Conservation (phyloP, 139 green algal genomes). For the Pycnococcus provasolii region DNA sequence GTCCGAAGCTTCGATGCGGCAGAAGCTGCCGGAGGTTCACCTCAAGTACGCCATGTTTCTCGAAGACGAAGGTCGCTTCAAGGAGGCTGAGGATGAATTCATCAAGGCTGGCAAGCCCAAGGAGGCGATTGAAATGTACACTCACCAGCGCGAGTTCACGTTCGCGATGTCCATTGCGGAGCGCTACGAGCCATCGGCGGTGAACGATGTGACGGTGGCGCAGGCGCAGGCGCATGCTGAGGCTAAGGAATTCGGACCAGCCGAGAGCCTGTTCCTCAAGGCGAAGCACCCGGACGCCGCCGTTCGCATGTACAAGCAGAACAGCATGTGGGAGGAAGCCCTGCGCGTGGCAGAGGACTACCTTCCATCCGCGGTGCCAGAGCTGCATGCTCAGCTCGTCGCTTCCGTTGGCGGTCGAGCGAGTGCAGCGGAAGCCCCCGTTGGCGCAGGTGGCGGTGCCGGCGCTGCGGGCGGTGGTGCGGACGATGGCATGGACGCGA, state of each 20-base stretch:
- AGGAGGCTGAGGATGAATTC: conserved; percentile 34
- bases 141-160: conserved; percentile 62
- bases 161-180: conserved; percentile 57
- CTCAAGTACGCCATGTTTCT: conserved; percentile 78
- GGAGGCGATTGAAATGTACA: conserved; percentile 72
- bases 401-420: background rate
- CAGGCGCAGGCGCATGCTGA: conserved; percentile 45
- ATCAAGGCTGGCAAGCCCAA: conserved; percentile 48
- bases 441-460: background rate
- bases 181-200: conserved; percentile 43
- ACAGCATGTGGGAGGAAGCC: conserved; percentile 55
- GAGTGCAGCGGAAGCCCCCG: background rate
- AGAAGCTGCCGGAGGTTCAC: conserved; percentile 52
- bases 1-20: conserved; percentile 29
- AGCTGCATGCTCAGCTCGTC: conserved; percentile 36
- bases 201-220: conserved; percentile 47
- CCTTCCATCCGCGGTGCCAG: conserved; percentile 47
- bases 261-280: conserved; percentile 53
- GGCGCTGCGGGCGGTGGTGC: background rate
- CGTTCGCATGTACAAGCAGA: conserved; percentile 56
- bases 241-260: background rate
- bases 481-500: conserved; percentile 1
- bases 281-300: conserved; percentile 60
- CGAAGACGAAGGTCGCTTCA: conserved; percentile 66
- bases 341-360: conserved; percentile 67